A percentile compares a stretch with the other conserved stretches of the same genome.
These are phyloP conservation scores for Clarireedia homoeocarpa DNA, from an alignment of 2,329 filamentous ascomycete species.

Conservation along the genomic window DNA sequence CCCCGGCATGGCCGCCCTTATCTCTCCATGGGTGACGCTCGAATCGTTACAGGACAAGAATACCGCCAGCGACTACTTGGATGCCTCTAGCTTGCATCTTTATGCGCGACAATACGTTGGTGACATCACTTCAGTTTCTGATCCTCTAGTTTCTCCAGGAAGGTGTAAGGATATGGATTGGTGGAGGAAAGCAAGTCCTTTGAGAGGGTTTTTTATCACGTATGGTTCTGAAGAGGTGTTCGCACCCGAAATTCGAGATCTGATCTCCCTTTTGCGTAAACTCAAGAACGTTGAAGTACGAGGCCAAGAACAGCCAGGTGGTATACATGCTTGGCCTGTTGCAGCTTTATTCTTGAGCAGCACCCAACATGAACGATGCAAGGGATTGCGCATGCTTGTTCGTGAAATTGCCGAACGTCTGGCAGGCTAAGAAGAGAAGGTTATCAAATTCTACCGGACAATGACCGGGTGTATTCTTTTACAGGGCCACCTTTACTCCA, in stretches of 20 bases:
- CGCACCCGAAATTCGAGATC: slow-evolving; percentile 56
- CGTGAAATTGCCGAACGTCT: slow-evolving; percentile 5
- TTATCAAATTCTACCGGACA: too few species aligned
- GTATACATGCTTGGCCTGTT: slow-evolving; percentile 79
- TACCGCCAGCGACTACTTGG: slow-evolving; percentile 69
- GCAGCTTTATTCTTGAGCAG: slow-evolving; percentile 49
- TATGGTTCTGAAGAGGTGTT: slow-evolving; percentile 76
- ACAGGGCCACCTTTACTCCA: background rate
- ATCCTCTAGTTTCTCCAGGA: slow-evolving; percentile 62
- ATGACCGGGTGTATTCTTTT: too few species aligned
- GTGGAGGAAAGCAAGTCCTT: slow-evolving; percentile 61
- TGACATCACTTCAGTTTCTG: slow-evolving; percentile 37
- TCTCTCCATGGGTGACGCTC: slow-evolving; percentile 76
- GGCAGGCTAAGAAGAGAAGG: background rate
- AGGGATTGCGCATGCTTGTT: slow-evolving; percentile 36
- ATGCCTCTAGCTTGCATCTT: slow-evolving; percentile 54
- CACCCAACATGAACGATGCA: slow-evolving; percentile 40
- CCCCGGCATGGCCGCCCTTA: slow-evolving; percentile 59
- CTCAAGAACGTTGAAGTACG: slow-evolving; percentile 35
- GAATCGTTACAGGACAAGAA: slow-evolving; percentile 59
- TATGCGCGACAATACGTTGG: slow-evolving; percentile 67
- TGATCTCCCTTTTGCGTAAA: slow-evolving; percentile 48
- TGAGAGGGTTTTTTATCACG: slow-evolving; percentile 58
- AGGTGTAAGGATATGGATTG: slow-evolving; percentile 55
- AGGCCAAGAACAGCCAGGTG: slow-evolving; percentile 49